Conservation (phyloP, 2,329 filamentous ascomycete genomes). For the Didymella exigua region DNA sequence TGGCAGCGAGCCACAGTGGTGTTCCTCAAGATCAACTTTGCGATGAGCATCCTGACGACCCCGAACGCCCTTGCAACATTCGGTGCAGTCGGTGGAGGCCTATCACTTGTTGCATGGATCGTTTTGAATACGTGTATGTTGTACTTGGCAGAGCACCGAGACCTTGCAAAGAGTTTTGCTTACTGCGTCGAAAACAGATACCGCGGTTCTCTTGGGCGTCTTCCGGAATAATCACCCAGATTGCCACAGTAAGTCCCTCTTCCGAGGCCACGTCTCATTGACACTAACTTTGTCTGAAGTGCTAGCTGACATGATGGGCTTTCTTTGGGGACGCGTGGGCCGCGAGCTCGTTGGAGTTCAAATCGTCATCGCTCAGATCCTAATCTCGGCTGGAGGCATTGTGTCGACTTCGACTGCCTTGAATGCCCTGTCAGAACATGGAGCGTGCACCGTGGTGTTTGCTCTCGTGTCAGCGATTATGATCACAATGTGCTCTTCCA, state of each 20-base stretch:
- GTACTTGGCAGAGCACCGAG: neutral
- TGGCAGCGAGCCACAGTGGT: slow-evolving; percentile 2
- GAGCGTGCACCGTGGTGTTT: neutral
- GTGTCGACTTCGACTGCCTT: neutral
- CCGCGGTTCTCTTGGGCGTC: neutral
- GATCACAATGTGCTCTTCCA: slow-evolving; percentile 1
- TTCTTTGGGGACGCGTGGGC: neutral
- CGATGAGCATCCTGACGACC: neutral
- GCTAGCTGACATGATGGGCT: slow-evolving; percentile 2
- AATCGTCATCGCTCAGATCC: neutral
- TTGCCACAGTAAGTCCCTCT: neutral
- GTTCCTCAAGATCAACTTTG: slow-evolving; percentile 4
- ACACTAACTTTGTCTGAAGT: neutral
- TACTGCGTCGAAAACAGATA: neutral
- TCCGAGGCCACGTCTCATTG: neutral
- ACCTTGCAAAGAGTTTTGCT: neutral
- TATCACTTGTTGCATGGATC: neutral
- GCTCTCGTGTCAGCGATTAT: neutral
- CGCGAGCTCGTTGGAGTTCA: neutral
- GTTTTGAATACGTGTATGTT: neutral
- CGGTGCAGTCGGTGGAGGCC: neutral
- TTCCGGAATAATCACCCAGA: neutral
- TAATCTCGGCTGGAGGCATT: slow-evolving; percentile 1
- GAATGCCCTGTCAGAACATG: neutral
- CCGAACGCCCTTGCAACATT: neutral